Evolutionary conservation across 495 filamentous ascomycete genomes (phyloP).

Genomic region (Hypoxylon lenormandii): DNA sequence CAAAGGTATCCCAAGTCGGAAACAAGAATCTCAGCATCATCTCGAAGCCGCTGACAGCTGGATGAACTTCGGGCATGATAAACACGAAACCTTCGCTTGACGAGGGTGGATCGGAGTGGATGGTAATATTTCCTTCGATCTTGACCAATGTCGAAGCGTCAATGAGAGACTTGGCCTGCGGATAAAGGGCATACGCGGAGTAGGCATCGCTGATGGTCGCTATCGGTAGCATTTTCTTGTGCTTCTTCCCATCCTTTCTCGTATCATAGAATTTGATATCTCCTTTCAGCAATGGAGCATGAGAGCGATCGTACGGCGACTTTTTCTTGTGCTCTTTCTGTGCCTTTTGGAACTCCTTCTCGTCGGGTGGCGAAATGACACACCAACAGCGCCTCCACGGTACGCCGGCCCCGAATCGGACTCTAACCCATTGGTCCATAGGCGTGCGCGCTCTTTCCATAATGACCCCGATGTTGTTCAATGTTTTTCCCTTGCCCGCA

Average conservation of each 20-base stretch:
- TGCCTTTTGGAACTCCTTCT: slow-evolving; percentile 86
- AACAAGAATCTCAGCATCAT: slow-evolving; percentile 96
- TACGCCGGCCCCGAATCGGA: slow-evolving; percentile 94
- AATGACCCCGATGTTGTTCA: slow-evolving; percentile 89
- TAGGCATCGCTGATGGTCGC: slow-evolving; percentile 91
- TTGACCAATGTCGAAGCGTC: slow-evolving; percentile 95
- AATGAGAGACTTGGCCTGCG: slow-evolving; percentile 89
- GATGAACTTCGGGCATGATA: slow-evolving; percentile 93
- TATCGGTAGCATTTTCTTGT: slow-evolving; percentile 89
- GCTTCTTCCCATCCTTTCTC: slow-evolving; percentile 76
- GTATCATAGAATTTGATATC: slow-evolving; percentile 94
- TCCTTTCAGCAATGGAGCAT: slow-evolving; percentile 75
- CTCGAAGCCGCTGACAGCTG: slow-evolving; percentile 92
- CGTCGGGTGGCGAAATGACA: slow-evolving; percentile 88
- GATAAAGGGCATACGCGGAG: slow-evolving; percentile 94
- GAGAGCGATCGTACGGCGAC: slow-evolving; percentile 79
- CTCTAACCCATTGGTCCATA: slow-evolving; percentile 92
- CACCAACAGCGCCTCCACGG: slow-evolving; percentile 98
- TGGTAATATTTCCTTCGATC: slow-evolving; percentile 88
- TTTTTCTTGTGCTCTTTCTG: slow-evolving; percentile 87
- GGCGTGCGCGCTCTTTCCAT: slow-evolving; percentile 80
- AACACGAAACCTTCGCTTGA: slow-evolving; percentile 93
- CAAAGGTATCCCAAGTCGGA: slow-evolving; percentile 92
- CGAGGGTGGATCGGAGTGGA: slow-evolving; percentile 78
- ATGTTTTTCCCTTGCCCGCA: slow-evolving; percentile 86